These are phyloP conservation scores for Suillus weaverae DNA, from an alignment of 768 basidiomycete genomes.

Conservation along the genomic window DNA sequence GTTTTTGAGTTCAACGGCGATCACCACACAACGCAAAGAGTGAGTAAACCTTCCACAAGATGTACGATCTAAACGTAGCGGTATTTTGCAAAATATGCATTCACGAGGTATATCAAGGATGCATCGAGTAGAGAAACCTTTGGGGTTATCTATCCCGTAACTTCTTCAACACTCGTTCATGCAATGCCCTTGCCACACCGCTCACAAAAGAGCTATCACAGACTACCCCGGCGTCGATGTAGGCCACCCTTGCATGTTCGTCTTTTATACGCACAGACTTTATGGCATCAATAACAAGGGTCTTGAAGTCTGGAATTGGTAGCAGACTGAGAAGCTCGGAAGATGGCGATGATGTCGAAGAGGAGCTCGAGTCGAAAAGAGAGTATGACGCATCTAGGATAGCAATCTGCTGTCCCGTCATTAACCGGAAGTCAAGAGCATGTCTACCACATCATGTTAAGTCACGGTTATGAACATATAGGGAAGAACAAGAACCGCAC, in stretches of 20 bases:
- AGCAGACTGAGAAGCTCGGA: constrained; percentile 41
- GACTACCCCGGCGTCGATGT: constrained; percentile 62
- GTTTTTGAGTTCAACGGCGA: no score
- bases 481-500: constrained; percentile 36
- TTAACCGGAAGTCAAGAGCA: constrained; percentile 77
- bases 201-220: constrained; percentile 53
- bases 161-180: constrained; percentile 43
- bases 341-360: constrained; percentile 2
- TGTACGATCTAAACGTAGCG: neutral
- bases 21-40: no score
- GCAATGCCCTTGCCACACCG: constrained; percentile 49
- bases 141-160: constrained; percentile 21
- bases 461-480: neutral
- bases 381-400: constrained; percentile 76
- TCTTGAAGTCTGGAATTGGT: constrained; percentile 60
- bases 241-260: constrained; percentile 47
- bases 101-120: neutral
- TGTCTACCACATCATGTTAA: constrained; percentile 43
- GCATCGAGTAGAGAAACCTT: neutral
- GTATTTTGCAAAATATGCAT: neutral
- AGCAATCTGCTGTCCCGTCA: constrained; percentile 62
- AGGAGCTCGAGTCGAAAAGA: constrained; percentile 35
- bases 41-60: neutral
- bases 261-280: constrained; percentile 4
- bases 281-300: constrained; percentile 52